Percentiles rank a stretch among this genome's conserved stretches.
Conservation (phyloP, 2,329 filamentous ascomycete species). For the Albifimbria verrucaria region DNA sequence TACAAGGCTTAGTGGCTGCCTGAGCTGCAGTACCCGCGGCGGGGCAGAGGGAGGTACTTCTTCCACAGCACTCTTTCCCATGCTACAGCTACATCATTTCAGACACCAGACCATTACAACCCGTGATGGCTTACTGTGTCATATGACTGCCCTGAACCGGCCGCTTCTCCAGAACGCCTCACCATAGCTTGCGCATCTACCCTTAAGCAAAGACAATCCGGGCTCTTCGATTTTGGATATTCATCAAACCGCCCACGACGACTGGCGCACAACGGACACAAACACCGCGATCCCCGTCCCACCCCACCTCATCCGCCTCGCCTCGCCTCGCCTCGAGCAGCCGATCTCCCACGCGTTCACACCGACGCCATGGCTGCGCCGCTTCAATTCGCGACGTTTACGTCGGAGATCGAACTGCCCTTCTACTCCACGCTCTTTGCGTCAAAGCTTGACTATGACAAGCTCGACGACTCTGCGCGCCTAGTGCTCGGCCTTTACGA, state of each 20-base stretch:
- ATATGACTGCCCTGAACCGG: slow-evolving; percentile 14
- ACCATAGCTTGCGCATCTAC: background rate
- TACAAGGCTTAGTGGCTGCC: background rate
- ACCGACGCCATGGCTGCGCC: slow-evolving; percentile 44
- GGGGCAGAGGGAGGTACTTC: slow-evolving; percentile 12
- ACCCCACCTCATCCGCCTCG: background rate
- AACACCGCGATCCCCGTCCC: background rate
- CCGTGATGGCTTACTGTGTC: slow-evolving; percentile 17
- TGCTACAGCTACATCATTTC: slow-evolving; percentile 18
- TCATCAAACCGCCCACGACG: background rate
- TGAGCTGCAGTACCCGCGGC: slow-evolving; percentile 18
- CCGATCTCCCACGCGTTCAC: background rate
- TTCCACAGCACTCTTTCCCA: slow-evolving; percentile 8
- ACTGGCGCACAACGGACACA: background rate
- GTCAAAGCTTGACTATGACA: slow-evolving; percentile 94
- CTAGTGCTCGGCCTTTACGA: slow-evolving; percentile 87
- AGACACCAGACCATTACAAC: slow-evolving; percentile 8
- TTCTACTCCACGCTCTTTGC: slow-evolving; percentile 93
- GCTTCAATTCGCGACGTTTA: slow-evolving; percentile 79
- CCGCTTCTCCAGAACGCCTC: background rate
- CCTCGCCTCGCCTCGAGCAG: no score
- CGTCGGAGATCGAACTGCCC: slow-evolving; percentile 89
- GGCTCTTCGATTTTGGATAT: no score
- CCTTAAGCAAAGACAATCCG: background rate
- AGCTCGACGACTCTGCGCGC: slow-evolving; percentile 89